Base-by-base conservation (phyloP, 495 filamentous ascomycete genomes). In the Lentithecium fluviatile region DNA sequence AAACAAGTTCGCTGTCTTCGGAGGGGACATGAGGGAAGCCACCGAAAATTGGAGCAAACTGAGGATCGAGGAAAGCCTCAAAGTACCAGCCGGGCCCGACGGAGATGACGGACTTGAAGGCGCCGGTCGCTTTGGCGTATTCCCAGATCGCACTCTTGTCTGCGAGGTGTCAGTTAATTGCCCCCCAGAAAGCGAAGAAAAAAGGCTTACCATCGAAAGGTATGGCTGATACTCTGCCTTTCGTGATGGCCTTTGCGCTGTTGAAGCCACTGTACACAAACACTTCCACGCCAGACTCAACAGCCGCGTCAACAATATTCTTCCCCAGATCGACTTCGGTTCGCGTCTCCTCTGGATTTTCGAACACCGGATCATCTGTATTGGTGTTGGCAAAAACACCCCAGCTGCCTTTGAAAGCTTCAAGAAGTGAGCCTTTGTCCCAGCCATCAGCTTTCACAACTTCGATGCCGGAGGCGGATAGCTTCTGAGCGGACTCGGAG, bases 371-470 rank as follows among this genome's bases (percentile, higher is more conserved):
- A 36, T 75, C 71, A 19, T 75, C 71, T 0, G 71, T 70, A 43
- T 75, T 74, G 21, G 64, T 71, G 54, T 74, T 75, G n/a, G 70
- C 62, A 58, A 71, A 75, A 1, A 58, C 63, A 5, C 66, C 71
- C 70, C 69, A 74, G 13, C 63, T 62, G 2, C 62, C 66, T 17
- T 45, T 23, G 38, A 75, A 72, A 13, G 68, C 73, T 1, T 54
- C 21, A 5, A 62, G 8, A 29, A 75, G 65, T 20, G 66, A 43
- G 37, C 1, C 75, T 73, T 61, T 62, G 50, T 66, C 51, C 54
- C 54, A 66, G 29, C 57, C 57, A 62, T 66, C 56, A 3, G 57
- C 63, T 20, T 66, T 50, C 36, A 66, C 52, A 6, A 66, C 36
- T 38, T 62, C 63, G 34, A 58, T 21, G 23, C 56, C 58, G 26